phyloP scores from a whole-genome alignment of 257 asterid species.

The Echites panduratus region DNA sequence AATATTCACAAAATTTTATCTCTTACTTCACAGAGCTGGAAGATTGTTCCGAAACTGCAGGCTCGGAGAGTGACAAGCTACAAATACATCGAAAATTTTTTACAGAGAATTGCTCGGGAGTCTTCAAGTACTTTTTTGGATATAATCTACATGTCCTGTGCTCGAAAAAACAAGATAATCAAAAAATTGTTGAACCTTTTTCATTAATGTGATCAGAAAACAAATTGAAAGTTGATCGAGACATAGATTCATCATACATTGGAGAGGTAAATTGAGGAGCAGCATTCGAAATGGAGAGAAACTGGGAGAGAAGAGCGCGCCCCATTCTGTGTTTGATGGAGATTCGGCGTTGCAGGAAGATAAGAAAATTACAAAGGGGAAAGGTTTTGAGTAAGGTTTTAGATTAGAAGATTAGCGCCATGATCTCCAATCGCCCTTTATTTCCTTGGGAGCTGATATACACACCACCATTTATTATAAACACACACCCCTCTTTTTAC shows the following conservation, averaged over 20 bases:
- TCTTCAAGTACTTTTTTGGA: conserved; percentile 31
- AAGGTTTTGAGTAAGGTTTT: neutral
- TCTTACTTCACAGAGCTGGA: conserved; percentile 50
- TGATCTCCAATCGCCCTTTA: neutral
- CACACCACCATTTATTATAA: no score
- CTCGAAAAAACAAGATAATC: conserved; percentile 8
- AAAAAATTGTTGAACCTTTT: neutral
- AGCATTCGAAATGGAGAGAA: conserved; percentile 43
- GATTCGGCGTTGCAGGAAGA: neutral
- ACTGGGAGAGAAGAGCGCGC: conserved; percentile 54
- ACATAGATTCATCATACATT: conserved; percentile 21
- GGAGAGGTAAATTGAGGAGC: conserved; percentile 51
- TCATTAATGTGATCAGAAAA: neutral
- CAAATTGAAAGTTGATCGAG: neutral
- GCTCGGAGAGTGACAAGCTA: conserved; percentile 44
- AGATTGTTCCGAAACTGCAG: conserved; percentile 47
- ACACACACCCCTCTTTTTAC: no score
- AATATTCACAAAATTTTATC: neutral
- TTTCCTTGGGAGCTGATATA: no score
- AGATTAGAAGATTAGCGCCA: conserved; percentile 2
- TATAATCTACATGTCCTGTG: conserved; percentile 36
- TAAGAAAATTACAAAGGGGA: neutral
- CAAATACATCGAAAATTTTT: conserved; percentile 47
- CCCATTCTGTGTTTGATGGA: conserved; percentile 41
- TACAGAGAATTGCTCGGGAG: conserved; percentile 19